Evolutionary conservation across 1,139 yeast species (phyloP), one percentile per base, ranked within the genome.

Genomic region (Arxiozyma slooffiae): DNA sequence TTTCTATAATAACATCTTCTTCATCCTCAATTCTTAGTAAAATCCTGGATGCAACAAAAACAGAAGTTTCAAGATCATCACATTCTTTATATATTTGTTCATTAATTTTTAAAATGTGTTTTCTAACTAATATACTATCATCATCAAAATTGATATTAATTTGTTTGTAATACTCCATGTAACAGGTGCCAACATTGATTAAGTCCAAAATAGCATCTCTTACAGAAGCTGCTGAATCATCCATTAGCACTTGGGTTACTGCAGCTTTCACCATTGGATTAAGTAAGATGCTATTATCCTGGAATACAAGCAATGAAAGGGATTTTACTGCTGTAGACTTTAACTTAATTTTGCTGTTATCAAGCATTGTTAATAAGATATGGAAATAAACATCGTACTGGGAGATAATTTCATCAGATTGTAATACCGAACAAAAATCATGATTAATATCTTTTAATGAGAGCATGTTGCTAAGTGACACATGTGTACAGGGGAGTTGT

Each of bases 141-240:
- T 86, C 94, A 52, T 60, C 61, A 40, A 63, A 60, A 51, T 66
- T 60, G 9, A 60, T 49, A 62, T 56, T 81, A 9, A 85, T 68
- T 11, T 78, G 71, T 24, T 63, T 67, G 61, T 78, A 78, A 56
- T 79, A 81, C 36, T 74, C 75, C 46, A 83, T 62, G 54, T 78
- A 80, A 48, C 75, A 75, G 2, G 63, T 52, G 1, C 62, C 59
- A 14, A 57, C 54, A 16, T 78, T 75, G 30, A 86, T 67, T 48
- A 88, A 71, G 44, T 86, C 95, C 26, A 87, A 69, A 1, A 82
- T 81, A 0, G 95, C 86, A 60, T 84, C 90, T 53, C 89, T 74
- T 0, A 87, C 92, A 50, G 82, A 75, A 0, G 95, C 79, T 0
- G 95, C 79, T 1, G 90, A 84, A 0, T 73, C 61, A 56, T 85